Conservation (phyloP, 2,329 filamentous ascomycete species). For the Aurifilum marmelostoma region DNA sequence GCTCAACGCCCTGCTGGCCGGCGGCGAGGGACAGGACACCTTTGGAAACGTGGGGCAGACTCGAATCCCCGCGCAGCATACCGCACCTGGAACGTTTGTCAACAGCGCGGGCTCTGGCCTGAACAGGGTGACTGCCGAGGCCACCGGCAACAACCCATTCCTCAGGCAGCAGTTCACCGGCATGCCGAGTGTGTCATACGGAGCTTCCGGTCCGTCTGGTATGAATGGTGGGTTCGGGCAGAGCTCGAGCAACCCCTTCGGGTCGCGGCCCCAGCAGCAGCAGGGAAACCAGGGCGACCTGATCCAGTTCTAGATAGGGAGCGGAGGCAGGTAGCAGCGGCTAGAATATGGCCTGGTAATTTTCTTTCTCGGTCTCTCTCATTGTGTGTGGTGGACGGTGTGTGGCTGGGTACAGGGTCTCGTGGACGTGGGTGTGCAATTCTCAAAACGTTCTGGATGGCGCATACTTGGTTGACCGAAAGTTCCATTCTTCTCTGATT, state of each 20-base stretch:
- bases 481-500: constrained; percentile 17
- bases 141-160: constrained; percentile 89
- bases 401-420: constrained; percentile 7
- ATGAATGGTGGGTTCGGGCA: constrained; percentile 53
- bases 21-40: constrained; percentile 92
- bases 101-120: constrained; percentile 90
- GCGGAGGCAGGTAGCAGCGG: background rate
- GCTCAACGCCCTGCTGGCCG: constrained; percentile 84
- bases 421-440: constrained; percentile 11
- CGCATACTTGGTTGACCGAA: constrained; percentile 20
- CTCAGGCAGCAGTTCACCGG: constrained; percentile 82
- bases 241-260: constrained; percentile 61
- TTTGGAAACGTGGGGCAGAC: constrained; percentile 97
- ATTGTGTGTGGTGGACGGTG: background rate
- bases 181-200: constrained; percentile 64
- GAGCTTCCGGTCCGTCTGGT: constrained; percentile 59
- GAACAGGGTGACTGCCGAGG: constrained; percentile 68
- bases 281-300: constrained; percentile 51
- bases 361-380: background rate
- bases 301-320: constrained; percentile 59
- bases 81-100: constrained; percentile 92
- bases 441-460: constrained; percentile 22
- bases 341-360: constrained; percentile 4
- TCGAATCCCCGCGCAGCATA: constrained; percentile 94
- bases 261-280: constrained; percentile 55